Base-by-base conservation (phyloP, 371 early-diverging fungal genomes). In the Lichtheimia ramosa region DNA sequence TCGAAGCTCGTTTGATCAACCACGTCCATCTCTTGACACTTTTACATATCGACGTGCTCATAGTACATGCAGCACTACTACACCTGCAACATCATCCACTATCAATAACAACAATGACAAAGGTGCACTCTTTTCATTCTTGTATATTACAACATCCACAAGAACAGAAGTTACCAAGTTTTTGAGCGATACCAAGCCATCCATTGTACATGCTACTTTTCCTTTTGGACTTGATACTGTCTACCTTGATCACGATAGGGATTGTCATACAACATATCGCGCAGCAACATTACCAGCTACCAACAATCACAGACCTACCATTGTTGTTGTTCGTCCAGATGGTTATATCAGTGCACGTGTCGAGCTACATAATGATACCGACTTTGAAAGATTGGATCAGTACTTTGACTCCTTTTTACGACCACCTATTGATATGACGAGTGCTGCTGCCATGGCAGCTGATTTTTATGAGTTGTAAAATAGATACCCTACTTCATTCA, bases 231-330 rank as follows among this genome's bases (percentile, higher is more conserved):
- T 75, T 16, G 56, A 66, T 7, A 63, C 65, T 20, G 70, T 72
- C 15, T 77, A 70, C 62, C 51, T 77, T 18, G 78, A 77, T 54
- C 78, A 77, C 28, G 74, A 77, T 52, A 62, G 70, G n/a, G 73
- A 77, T 51, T 69, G 69, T 15, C 73, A 77, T 39, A 69, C 65
- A 3, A 59, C 69, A 3, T 75, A 68, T 48, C 52, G 59, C 18
- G 49, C 65, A 53, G 52, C 54, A 15, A 48, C 43, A 50, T 46
- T n/a, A 6, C 34, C 34, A 34, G 34, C 34, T 8, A 34, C 34
- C 34, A 34, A 8, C 34, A 34, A 34, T 34, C 3, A 46, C 27
- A 53, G 10, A 12, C 71, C 71, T 14, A 63, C 70, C 43, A 58
- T 74, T 15, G 59, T 72, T 12, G 62, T 77, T 5, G 59, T 77